Percentiles rank a stretch among this genome's conserved stretches.
These are phyloP conservation scores for Fusarium guadeloupense DNA, from an alignment of 2,329 filamentous ascomycete species.

Conservation along the genomic window DNA sequence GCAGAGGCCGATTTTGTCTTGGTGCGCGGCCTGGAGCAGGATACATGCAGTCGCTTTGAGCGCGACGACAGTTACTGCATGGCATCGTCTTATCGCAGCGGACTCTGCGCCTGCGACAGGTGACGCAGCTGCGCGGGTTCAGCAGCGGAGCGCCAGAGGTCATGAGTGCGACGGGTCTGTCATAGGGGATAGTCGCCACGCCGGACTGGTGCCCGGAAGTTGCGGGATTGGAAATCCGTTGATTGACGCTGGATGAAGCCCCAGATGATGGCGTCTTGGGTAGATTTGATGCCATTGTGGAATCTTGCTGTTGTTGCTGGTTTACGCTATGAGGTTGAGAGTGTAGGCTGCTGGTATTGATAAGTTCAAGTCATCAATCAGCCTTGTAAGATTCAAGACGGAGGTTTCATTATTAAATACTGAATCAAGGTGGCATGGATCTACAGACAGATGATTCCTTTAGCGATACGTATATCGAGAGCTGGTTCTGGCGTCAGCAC, in stretches of 20 bases:
- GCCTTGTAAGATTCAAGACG: not conserved
- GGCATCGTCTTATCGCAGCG: conserved; percentile 81
- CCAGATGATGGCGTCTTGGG: conserved; percentile 22
- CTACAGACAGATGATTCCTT: not conserved
- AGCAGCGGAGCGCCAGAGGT: conserved; percentile 45
- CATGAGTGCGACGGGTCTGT: conserved; percentile 32
- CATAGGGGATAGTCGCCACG: conserved; percentile 27
- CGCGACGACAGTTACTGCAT: conserved; percentile 61
- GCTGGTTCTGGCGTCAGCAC: conserved; percentile 8
- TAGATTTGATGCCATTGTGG: conserved; percentile 22
- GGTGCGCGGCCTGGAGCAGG: conserved; percentile 77
- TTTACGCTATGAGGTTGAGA: not conserved
- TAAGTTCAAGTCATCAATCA: not conserved
- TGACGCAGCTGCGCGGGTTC: conserved; percentile 59
- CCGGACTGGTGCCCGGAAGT: conserved; percentile 13
- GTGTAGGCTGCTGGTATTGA: not conserved
- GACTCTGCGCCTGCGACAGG: conserved; percentile 67
- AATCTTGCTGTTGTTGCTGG: not conserved
- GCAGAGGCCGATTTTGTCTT: conserved; percentile 65
- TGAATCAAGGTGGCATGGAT: not conserved
- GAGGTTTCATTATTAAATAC: not conserved
- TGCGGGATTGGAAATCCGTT: conserved; percentile 4
- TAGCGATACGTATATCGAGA: conserved; percentile 1
- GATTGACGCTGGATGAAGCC: conserved; percentile 7
- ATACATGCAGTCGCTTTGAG: conserved; percentile 75